These are phyloP conservation scores for Nyctanthes arbortristis DNA, from an alignment of 257 asterid species.

Conservation along the genomic window DNA sequence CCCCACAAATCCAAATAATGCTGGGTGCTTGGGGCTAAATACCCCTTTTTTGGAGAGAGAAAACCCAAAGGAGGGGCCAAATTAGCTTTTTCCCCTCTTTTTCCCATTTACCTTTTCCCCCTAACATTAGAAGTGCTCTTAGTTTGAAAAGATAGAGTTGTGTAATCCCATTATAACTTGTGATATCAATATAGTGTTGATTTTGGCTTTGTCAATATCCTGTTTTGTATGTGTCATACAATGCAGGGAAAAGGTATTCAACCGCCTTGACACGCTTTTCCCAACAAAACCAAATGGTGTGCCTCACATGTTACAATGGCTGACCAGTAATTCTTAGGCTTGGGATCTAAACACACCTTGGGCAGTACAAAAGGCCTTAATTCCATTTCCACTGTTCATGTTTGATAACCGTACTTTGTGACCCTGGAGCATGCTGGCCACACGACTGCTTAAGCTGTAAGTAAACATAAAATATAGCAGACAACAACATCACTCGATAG, in stretches of 20 bases:
- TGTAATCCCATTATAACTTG: background rate
- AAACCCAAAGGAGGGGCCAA: too few species aligned
- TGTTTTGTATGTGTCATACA: background rate
- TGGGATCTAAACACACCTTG: slow-evolving; percentile 57
- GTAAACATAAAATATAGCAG: slow-evolving; percentile 25
- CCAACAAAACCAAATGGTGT: too few species aligned
- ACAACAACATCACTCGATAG: background rate
- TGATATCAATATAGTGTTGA: too few species aligned
- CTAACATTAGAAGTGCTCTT: too few species aligned
- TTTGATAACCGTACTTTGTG: slow-evolving; percentile 38
- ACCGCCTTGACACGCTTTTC: too few species aligned
- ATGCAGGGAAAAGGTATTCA: too few species aligned
- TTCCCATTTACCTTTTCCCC: too few species aligned
- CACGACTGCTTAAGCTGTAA: slow-evolving; percentile 56
- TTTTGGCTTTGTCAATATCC: background rate
- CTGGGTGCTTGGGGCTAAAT: too few species aligned
- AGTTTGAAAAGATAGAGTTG: too few species aligned
- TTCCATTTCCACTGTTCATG: slow-evolving; percentile 41
- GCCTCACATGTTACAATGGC: background rate
- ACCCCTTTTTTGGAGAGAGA: too few species aligned
- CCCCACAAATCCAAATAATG: too few species aligned
- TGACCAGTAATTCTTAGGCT: background rate
- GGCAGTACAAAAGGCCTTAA: slow-evolving; percentile 58
- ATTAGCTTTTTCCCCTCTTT: too few species aligned
- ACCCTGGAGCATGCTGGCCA: slow-evolving; percentile 53